These are phyloP conservation scores for Pilasporangium apinafurcum DNA, from an alignment of 352 stramenopile species.

Conservation along the genomic window DNA sequence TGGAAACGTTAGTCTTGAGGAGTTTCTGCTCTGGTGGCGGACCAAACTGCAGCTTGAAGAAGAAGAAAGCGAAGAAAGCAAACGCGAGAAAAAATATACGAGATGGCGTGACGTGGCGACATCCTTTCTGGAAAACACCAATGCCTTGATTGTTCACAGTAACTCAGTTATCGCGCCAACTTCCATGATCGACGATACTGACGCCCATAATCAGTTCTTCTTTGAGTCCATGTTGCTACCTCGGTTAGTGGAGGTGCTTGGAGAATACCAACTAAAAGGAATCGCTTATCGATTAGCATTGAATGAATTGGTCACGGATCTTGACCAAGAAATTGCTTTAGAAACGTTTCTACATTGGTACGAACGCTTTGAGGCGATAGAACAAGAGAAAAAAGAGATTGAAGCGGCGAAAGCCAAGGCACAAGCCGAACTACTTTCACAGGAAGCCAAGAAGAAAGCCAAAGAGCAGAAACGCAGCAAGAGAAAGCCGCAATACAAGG, in stretches of 20 bases:
- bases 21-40: slow-evolving; percentile 75
- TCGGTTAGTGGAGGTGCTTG: slow-evolving; percentile 38
- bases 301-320: slow-evolving; percentile 26
- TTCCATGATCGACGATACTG: no score
- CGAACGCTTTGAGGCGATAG: slow-evolving; percentile 29
- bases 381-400: slow-evolving; percentile 43
- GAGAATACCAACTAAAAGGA: slow-evolving; percentile 46
- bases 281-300: slow-evolving; percentile 44
- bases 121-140: slow-evolving; percentile 36
- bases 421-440: slow-evolving; percentile 24
- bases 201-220: slow-evolving; percentile 1
- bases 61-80: slow-evolving; percentile 31
- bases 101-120: slow-evolving; percentile 16
- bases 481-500: slow-evolving; percentile 20
- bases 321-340: slow-evolving; percentile 36
- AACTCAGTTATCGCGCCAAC: no score
- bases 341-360: slow-evolving; percentile 52
- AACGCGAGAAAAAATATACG: slow-evolving; percentile 10
- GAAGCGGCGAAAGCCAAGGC: slow-evolving; percentile 31
- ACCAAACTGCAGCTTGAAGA: slow-evolving; percentile 56
- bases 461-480: slow-evolving; percentile 27
- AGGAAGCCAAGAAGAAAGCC: slow-evolving; percentile 32
- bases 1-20: slow-evolving; percentile 51
- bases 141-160: slow-evolving; percentile 16
- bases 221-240: slow-evolving; percentile 59